phyloP scores from a whole-genome alignment of 23 red algal genomes.

The Gracilaria caudata region DNA sequence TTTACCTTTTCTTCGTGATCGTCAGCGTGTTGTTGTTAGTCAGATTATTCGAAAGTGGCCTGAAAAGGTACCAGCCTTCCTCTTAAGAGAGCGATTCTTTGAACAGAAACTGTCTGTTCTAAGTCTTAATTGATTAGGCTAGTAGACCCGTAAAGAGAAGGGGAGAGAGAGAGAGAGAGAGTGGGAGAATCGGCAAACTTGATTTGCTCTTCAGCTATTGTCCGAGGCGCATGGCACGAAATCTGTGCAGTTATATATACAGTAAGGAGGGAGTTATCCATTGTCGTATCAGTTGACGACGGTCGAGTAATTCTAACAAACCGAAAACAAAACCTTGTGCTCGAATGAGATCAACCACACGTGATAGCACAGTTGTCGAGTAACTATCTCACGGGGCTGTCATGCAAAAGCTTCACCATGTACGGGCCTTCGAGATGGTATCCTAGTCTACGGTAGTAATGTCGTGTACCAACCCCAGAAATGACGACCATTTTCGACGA shows the following conservation, averaged over 20 bases:
- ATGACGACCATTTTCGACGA: slow-evolving; percentile 91
- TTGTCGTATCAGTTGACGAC: background rate
- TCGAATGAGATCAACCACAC: background rate
- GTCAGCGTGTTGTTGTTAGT: too few species aligned
- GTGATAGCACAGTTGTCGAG: background rate
- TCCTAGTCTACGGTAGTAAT: slow-evolving; percentile 98
- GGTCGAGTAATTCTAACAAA: background rate
- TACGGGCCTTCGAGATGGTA: slow-evolving; percentile 98
- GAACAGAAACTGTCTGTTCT: too few species aligned
- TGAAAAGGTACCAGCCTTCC: too few species aligned
- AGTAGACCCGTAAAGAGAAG: too few species aligned
- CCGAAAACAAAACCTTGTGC: too few species aligned
- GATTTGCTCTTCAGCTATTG: background rate
- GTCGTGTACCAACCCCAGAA: slow-evolving; percentile 95
- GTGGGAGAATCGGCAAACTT: background rate
- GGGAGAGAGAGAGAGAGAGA: too few species aligned
- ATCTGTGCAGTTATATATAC: background rate
- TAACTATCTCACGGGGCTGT: background rate
- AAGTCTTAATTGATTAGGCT: too few species aligned
- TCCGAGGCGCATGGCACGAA: background rate
- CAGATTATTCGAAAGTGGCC: too few species aligned
- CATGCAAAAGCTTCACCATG: slow-evolving; percentile 89
- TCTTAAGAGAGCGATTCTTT: too few species aligned
- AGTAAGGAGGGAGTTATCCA: too few species aligned
- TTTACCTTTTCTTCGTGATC: too few species aligned